Conservation (phyloP, 2,329 filamentous ascomycete species). For the Thielaviopsis musarum region DNA sequence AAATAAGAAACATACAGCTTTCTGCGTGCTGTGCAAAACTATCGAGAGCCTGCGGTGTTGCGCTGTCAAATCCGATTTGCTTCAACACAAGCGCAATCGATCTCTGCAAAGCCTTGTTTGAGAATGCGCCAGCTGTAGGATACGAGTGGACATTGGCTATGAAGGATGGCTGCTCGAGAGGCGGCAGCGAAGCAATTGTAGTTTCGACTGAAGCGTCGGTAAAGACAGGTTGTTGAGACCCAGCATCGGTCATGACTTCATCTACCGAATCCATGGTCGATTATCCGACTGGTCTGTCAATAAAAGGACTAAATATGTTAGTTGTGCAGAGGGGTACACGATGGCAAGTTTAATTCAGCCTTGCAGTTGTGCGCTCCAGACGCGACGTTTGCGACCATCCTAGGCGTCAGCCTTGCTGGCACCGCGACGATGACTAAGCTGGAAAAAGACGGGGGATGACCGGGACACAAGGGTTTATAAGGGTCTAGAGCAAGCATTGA, state of each 20-base stretch:
- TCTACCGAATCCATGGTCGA: not conserved
- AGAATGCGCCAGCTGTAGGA: slow-evolving; percentile 2
- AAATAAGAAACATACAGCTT: slow-evolving; percentile 29
- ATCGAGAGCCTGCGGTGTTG: slow-evolving; percentile 39
- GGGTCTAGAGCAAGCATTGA: not conserved
- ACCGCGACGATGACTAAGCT: not conserved
- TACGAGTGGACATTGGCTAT: not conserved
- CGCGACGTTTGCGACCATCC: not conserved
- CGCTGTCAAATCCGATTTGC: slow-evolving; percentile 40
- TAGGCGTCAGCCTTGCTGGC: not conserved
- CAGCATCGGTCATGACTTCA: not conserved
- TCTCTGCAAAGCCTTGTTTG: slow-evolving; percentile 31
- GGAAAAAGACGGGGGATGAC: not conserved
- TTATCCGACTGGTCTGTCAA: not conserved
- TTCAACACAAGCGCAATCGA: slow-evolving; percentile 38
- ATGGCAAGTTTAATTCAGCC: not conserved
- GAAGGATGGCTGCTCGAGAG: not conserved
- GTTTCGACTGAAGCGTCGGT: not conserved
- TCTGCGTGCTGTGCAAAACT: slow-evolving; percentile 39
- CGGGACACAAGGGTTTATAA: not conserved
- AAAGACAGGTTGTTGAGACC: not conserved
- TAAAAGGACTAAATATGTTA: not conserved
- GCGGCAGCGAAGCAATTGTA: not conserved
- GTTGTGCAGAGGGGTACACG: not conserved
- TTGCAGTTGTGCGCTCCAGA: not conserved